Conservation (phyloP, 805 yeast species). For the Teunomyces panamensis region DNA sequence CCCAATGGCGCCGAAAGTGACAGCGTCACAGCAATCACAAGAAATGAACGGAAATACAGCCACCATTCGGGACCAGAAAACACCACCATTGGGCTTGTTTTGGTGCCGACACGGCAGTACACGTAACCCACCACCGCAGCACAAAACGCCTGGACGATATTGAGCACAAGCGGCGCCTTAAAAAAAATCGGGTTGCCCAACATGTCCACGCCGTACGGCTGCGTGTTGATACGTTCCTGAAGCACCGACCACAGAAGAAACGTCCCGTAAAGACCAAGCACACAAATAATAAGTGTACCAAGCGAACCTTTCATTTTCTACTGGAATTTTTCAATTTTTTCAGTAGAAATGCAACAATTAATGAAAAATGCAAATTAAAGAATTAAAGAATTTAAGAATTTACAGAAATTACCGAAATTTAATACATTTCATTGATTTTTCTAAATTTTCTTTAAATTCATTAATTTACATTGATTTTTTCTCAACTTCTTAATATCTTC, state of each 20-base stretch:
- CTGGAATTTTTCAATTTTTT: neutral
- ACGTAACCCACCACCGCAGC: constrained; percentile 67
- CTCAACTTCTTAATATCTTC: no score
- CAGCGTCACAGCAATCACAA: constrained; percentile 66
- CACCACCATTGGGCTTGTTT: constrained; percentile 27
- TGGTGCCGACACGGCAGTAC: constrained; percentile 46
- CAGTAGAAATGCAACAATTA: no score
- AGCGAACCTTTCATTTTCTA: constrained; percentile 16
- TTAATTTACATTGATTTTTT: no score
- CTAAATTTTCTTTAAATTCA: no score
- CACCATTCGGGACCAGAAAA: constrained; percentile 29
- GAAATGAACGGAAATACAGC: constrained; percentile 33
- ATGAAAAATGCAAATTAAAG: no score
- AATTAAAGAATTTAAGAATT: no score
- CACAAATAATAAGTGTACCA: constrained; percentile 30
- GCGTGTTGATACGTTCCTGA: constrained; percentile 83
- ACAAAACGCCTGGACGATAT: constrained; percentile 66
- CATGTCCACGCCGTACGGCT: constrained; percentile 58
- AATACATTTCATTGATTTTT: no score
- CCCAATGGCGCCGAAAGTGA: constrained; percentile 83
- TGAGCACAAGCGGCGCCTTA: constrained; percentile 76
- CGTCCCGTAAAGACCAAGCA: constrained; percentile 75
- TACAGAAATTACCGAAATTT: no score
- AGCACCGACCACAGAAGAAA: constrained; percentile 90
- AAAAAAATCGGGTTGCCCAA: constrained; percentile 44